Conservation (phyloP, 2,329 filamentous ascomycete species). For the Cladosporium sp. region DNA sequence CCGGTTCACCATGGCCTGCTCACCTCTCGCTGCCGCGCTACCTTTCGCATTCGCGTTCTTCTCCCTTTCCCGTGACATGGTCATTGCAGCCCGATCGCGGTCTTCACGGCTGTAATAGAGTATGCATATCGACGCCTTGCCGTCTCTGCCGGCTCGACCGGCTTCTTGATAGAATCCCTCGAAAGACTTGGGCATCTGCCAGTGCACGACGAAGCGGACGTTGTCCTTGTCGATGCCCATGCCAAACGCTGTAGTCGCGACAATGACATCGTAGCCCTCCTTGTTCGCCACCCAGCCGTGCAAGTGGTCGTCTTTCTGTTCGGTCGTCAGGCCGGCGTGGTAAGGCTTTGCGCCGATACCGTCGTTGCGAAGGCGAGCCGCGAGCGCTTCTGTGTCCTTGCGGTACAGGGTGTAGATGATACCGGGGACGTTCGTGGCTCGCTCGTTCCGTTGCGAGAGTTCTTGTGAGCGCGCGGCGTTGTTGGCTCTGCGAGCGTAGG, state of each 20-base stretch:
- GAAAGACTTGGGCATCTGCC: constrained; percentile 88
- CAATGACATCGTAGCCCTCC: constrained; percentile 79
- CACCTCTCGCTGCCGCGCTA: constrained; percentile 42
- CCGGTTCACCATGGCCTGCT: constrained; percentile 36
- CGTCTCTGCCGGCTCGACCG: constrained; percentile 82
- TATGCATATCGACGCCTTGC: constrained; percentile 78
- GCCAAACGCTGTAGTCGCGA: constrained; percentile 91
- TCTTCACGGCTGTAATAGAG: constrained; percentile 89
- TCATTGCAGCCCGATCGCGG: constrained; percentile 61
- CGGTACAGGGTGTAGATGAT: constrained; percentile 76
- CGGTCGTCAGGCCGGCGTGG: constrained; percentile 61
- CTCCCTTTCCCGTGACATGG: constrained; percentile 42
- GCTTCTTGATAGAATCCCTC: constrained; percentile 97
- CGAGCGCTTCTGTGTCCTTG: constrained; percentile 66
- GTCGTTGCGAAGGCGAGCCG: constrained; percentile 57
- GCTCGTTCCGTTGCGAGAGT: constrained; percentile 45
- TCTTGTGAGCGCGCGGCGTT: constrained; percentile 53
- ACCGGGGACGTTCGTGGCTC: constrained; percentile 61
- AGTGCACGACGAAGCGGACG: constrained; percentile 91
- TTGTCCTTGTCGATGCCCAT: constrained; percentile 98
- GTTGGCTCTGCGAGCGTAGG: constrained; percentile 61
- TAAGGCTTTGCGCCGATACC: constrained; percentile 69
- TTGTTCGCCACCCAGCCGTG: constrained; percentile 66
- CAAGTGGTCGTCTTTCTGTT: constrained; percentile 64
- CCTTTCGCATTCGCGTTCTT: constrained; percentile 25